Base-by-base conservation (phyloP, 73 alveolate genomes). In the Paramecium octaurelia region DNA sequence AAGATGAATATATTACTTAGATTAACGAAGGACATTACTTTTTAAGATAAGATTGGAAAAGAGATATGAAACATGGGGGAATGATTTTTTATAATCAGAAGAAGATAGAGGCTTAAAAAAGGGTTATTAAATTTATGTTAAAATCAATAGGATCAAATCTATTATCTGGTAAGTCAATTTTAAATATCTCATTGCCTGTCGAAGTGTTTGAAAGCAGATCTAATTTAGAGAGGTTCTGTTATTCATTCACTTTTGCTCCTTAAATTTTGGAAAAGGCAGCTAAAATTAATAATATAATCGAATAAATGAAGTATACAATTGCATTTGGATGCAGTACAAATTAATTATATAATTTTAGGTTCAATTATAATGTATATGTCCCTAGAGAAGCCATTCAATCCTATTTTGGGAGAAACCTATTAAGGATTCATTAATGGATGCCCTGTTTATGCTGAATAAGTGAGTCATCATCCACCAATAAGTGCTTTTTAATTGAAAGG, bases 341-440 rank as follows among this genome's bases (percentile, higher is more conserved):
- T 4, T 93, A 92, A 42, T 68, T 87, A 16, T 80, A 96, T 10
- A 24, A n/a, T n/a, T 31, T 2, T 80, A 80, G 91, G 91, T 80
- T 42, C 94, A 18, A 89, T 83, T 29, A 89, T 89, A 36, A 89
- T 89, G 94, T 89, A 89, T 59, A 87, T 95, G 43, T 83, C 92
- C 16, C 92, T 95, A 95, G 92, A 92, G 50, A 97, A 97, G 85
- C 98, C 99, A 14, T 97, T 97, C 94, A 97, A 95, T 91, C 99
- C 99, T 8, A 96, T 97, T 68, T 60, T 97, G 18, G 99, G 99
- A 34, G 99, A 97, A 93, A 97, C 99, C 5, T 97, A 75, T 86
- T 93, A 97, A 86, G 97, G 97, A 3, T 85, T 73, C 40, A 44
- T 94, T 16, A 98, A 97, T 42, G 92, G 93, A 20, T 64, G 92